A percentile compares a stretch with the other conserved stretches of the same genome.
phyloP scores from a whole-genome alignment of 148 eudicot species.

The Persicaria tinctoria region DNA sequence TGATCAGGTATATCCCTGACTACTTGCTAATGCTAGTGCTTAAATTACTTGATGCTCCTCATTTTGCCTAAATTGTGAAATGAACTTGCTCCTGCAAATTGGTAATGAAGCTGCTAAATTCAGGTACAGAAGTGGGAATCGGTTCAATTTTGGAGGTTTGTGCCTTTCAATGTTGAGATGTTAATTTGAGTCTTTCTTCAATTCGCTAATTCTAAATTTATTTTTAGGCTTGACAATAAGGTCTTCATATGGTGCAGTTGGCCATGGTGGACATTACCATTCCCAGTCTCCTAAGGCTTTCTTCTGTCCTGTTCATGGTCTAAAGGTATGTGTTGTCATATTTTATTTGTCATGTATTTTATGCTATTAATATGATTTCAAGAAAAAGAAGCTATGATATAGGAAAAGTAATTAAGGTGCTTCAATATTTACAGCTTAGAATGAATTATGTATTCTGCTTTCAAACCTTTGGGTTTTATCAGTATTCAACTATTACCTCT shows the following conservation, averaged over 20 bases:
- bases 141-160: conserved; percentile 89
- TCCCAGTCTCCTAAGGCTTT: conserved; percentile 97
- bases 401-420: too few relatives aligned
- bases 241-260: conserved; percentile 94
- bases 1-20: too few relatives aligned
- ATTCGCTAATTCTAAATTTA: background rate
- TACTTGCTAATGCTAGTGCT: too few relatives aligned
- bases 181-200: too few relatives aligned
- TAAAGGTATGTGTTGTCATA: conserved; percentile 46
- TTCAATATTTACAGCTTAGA: too few relatives aligned
- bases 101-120: conserved; percentile 94
- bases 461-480: too few relatives aligned
- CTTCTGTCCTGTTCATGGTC: conserved; percentile 95
- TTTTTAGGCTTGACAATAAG: conserved; percentile 10
- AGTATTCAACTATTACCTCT: too few relatives aligned
- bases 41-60: background rate
- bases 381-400: too few relatives aligned
- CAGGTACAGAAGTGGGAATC: conserved; percentile 21
- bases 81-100: conserved; percentile 37
- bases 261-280: conserved; percentile 95
- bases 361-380: too few relatives aligned
- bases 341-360: background rate
- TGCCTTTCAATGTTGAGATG: too few relatives aligned
- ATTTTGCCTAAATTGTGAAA: background rate
- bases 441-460: too few relatives aligned